Evolutionary conservation across 768 basidiomycete genomes (phyloP).

Genomic region (Podaxis rugospora): DNA sequence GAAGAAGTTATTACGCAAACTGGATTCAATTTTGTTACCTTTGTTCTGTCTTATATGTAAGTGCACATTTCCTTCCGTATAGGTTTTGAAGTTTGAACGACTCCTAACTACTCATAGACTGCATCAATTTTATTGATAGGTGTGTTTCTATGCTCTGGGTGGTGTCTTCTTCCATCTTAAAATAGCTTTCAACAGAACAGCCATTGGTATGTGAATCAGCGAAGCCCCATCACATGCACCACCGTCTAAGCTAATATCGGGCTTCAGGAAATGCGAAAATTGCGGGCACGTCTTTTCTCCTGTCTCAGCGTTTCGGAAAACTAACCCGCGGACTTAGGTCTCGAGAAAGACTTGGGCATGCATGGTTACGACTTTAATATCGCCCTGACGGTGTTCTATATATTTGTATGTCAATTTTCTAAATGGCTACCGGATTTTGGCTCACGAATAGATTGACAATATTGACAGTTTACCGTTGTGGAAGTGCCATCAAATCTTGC

Average conservation of each 20-base stretch:
- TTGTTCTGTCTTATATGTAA: conserved; percentile 36
- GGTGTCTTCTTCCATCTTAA: not conserved
- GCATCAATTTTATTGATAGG: conserved; percentile 34
- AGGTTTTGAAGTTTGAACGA: not conserved
- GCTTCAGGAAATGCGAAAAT: conserved; percentile 20
- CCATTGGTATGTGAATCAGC: conserved; percentile 13
- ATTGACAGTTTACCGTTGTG: conserved; percentile 27
- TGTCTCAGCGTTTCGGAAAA: not conserved
- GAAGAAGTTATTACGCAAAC: conserved; percentile 28
- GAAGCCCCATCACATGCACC: not conserved
- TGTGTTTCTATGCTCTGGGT: not conserved
- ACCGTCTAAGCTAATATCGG: not conserved
- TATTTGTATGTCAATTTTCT: conserved; percentile 23
- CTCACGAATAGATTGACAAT: not conserved
- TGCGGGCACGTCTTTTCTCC: conserved; percentile 16
- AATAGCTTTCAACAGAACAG: conserved; percentile 8
- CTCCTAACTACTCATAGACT: conserved; percentile 19
- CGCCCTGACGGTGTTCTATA: conserved; percentile 37
- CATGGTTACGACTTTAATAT: conserved; percentile 36
- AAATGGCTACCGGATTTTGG: not conserved
- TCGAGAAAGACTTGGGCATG: conserved; percentile 39
- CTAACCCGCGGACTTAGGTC: conserved; percentile 14
- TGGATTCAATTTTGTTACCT: conserved; percentile 31
- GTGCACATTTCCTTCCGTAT: conserved; percentile 10
- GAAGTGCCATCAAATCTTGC: conserved; percentile 40